Base-by-base conservation (phyloP, 2,329 filamentous ascomycete genomes). In the Bimuria novae-zelandiae region DNA sequence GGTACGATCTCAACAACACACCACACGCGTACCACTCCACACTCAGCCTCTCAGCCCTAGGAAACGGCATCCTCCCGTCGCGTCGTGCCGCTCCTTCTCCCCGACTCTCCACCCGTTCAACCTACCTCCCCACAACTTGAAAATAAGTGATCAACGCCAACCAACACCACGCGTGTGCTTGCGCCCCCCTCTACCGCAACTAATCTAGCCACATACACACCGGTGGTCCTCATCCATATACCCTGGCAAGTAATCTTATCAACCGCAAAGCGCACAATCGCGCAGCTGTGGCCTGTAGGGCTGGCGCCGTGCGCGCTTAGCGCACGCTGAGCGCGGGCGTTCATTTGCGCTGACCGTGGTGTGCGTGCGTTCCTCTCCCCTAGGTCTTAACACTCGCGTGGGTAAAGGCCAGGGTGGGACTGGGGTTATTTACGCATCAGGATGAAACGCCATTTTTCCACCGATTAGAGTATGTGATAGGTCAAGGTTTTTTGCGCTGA, bases 261-360 rank as follows among this genome's bases (percentile, higher is more conserved):
- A n/a, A n/a, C n/a, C n/a, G n/a, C n/a, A n/a, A n/a, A n/a, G n/a
- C n/a, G n/a, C n/a, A n/a, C n/a, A n/a, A n/a, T n/a, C n/a, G n/a
- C n/a, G n/a, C n/a, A n/a, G n/a, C n/a, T n/a, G n/a, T n/a, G n/a
- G n/a, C n/a, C n/a, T n/a, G 30, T 60, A 62, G 51, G 59, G 59
- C 59, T 60, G 59, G 53, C 53, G 51, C 42, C 45, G 39, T 39
- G 47, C 52, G 52, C 54, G 53, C 44, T 43, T 47, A 53, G 47
- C 50, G 29, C 37, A 54, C 32, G 49, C 10, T 51, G 32, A 16
- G 47, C 25, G 40, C 10, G 50, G 16, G 16, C 17, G 45, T 57
- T 52, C 44, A 58, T 52, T 36, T n/a, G 25, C 21, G 43, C 27
- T 44, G 39, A 50, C 39, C 48, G 27, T 39, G n/a, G 21, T 43